A percentile compares a stretch with the other conserved stretches of the same genome.
Evolutionary conservation across 768 basidiomycete genomes (phyloP).

Genomic region (Hygrophoropsis aurantiaca): DNA sequence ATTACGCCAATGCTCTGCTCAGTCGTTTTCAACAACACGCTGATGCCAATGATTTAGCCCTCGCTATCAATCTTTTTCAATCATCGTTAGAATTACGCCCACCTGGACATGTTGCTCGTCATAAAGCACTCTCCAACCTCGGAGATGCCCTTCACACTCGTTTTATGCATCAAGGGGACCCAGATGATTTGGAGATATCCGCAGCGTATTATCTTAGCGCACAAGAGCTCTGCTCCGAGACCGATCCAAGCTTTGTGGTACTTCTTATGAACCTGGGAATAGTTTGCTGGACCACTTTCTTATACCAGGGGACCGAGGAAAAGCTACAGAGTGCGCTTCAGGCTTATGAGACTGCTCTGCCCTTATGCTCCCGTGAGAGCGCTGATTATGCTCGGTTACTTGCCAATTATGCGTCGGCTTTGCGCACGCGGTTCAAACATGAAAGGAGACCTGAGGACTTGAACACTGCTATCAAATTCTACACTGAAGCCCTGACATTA

Average conservation of each 20-base stretch:
- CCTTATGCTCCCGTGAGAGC: slow-evolving; percentile 11
- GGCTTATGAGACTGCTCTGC: slow-evolving; percentile 13
- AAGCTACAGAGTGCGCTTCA: slow-evolving; percentile 21
- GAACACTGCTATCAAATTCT: slow-evolving; percentile 19
- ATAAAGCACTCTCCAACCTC: slow-evolving; percentile 15
- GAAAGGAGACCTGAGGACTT: slow-evolving; percentile 17
- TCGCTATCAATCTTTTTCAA: slow-evolving; percentile 12
- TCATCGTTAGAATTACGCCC: slow-evolving; percentile 20
- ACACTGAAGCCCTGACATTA: slow-evolving; percentile 16
- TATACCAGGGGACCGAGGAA: slow-evolving; percentile 10
- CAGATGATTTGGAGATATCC: slow-evolving; percentile 24
- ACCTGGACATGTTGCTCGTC: slow-evolving; percentile 15
- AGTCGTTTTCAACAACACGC: slow-evolving; percentile 16
- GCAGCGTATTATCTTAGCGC: slow-evolving; percentile 9
- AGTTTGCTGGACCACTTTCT: slow-evolving; percentile 5
- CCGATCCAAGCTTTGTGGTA: slow-evolving; percentile 7
- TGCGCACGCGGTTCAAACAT: slow-evolving; percentile 12
- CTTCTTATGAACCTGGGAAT: slow-evolving; percentile 14
- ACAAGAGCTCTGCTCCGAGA: slow-evolving; percentile 14
- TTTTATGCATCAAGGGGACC: slow-evolving; percentile 21
- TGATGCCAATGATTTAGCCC: slow-evolving; percentile 15
- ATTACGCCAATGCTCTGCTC: slow-evolving; percentile 14
- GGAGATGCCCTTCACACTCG: slow-evolving; percentile 17
- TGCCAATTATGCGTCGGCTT: slow-evolving; percentile 15
- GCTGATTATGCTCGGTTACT: slow-evolving; percentile 17